These are phyloP conservation scores for Fragaria iinumae DNA, from an alignment of 306 rosid genomes.

Conservation along the genomic window DNA sequence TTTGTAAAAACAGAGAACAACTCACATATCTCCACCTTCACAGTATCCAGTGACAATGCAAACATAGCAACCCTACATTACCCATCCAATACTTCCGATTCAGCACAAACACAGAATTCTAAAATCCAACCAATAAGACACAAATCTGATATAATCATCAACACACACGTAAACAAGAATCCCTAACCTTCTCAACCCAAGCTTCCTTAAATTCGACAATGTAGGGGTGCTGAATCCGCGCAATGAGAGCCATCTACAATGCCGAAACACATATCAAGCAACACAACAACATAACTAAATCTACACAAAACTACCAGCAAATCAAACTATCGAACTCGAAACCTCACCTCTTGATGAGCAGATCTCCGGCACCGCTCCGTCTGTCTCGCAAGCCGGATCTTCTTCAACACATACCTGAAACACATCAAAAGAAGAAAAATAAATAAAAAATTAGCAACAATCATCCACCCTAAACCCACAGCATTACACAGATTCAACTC, in stretches of 20 bases:
- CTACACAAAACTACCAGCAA: neutral
- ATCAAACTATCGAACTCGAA: neutral
- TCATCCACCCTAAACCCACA: constrained; percentile 12
- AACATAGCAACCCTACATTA: constrained; percentile 95
- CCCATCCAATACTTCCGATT: constrained; percentile 29
- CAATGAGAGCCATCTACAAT: constrained; percentile 93
- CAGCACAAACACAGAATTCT: constrained; percentile 9
- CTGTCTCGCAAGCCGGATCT: constrained; percentile 99
- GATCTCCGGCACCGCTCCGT: constrained; percentile 96
- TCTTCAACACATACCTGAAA: constrained; percentile 89
- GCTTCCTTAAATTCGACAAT: constrained; percentile 96
- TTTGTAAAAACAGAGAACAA: constrained; percentile 20
- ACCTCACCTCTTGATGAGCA: constrained; percentile 93
- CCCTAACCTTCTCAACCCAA: constrained; percentile 95
- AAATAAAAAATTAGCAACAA: neutral
- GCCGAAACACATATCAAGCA: neutral
- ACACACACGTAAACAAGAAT: constrained; percentile 5
- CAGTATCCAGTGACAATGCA: constrained; percentile 99
- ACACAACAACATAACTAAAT: constrained; percentile 12
- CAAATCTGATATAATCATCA: neutral
- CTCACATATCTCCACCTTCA: constrained; percentile 99
- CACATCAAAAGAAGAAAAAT: neutral
- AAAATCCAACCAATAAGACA: neutral
- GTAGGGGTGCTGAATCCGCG: constrained; percentile 90
- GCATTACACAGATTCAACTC: constrained; percentile 15